These are phyloP conservation scores for Talaromyces trachyspermus DNA, from an alignment of 495 filamentous ascomycete genomes.

Conservation along the genomic window DNA sequence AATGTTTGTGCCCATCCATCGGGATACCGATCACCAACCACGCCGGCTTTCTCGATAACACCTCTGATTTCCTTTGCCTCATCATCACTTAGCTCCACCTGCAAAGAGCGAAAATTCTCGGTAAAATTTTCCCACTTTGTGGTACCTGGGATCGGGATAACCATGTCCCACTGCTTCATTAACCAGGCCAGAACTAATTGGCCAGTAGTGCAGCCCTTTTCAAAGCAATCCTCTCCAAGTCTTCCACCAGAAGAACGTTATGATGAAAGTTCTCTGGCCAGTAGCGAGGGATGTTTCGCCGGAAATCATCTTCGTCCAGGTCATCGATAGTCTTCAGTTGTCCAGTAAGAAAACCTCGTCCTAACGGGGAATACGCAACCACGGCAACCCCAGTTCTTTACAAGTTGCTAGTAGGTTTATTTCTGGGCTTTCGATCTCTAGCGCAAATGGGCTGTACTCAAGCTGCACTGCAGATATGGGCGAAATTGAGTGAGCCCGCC, in stretches of 20 bases:
- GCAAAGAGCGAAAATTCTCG: constrained; percentile 38
- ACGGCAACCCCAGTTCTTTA: constrained; percentile 39
- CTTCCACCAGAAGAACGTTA: background rate
- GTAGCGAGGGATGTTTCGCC: background rate
- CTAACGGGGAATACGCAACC: constrained; percentile 55
- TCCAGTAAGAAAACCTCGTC: constrained; percentile 51
- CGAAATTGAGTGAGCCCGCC: constrained; percentile 52
- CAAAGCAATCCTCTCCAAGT: constrained; percentile 28
- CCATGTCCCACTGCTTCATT: constrained; percentile 40
- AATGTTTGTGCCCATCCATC: background rate
- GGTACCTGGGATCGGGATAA: constrained; percentile 50
- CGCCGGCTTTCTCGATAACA: constrained; percentile 26
- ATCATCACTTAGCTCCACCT: constrained; percentile 35
- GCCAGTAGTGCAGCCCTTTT: background rate
- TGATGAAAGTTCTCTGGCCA: constrained; percentile 6
- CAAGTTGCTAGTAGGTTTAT: constrained; percentile 7
- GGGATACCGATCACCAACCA: constrained; percentile 8
- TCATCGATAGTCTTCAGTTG: constrained; percentile 35
- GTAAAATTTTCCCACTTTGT: constrained; percentile 43
- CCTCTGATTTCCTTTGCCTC: constrained; percentile 37
- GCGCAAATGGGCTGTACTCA: constrained; percentile 53
- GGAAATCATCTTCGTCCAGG: constrained; percentile 16
- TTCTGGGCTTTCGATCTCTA: constrained; percentile 47
- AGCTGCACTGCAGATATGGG: constrained; percentile 59
- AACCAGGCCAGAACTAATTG: constrained; percentile 33